Evolutionary conservation across 2,329 filamentous ascomycete genomes (phyloP).

Genomic region (Hymenoscyphus linearis): DNA sequence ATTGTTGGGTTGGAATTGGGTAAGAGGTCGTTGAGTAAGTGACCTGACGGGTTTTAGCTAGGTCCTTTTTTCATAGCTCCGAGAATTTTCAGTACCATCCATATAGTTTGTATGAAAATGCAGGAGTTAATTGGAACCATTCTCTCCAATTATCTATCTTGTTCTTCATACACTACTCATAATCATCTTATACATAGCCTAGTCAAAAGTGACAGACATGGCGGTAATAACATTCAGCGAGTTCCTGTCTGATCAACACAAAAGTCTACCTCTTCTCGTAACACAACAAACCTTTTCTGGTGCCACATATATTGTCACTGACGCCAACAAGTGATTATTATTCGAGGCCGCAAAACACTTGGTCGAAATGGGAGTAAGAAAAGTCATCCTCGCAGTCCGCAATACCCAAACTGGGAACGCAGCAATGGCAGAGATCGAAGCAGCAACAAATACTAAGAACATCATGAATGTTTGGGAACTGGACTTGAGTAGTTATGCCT

Average conservation of each 20-base stretch:
- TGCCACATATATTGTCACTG: slow-evolving; percentile 20
- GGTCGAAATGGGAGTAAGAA: slow-evolving; percentile 32
- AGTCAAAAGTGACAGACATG: background rate
- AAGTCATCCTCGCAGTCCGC: slow-evolving; percentile 39
- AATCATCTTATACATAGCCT: background rate
- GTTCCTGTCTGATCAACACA: background rate
- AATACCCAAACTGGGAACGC: slow-evolving; percentile 32
- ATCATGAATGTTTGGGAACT: slow-evolving; percentile 19
- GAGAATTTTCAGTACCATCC: background rate
- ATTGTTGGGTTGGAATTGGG: background rate
- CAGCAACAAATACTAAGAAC: slow-evolving; percentile 5
- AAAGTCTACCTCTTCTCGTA: background rate
- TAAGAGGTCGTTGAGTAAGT: background rate
- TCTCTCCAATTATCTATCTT: background rate
- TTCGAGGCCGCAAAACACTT: slow-evolving; percentile 38
- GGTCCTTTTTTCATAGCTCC: background rate
- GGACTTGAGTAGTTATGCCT: slow-evolving; percentile 17
- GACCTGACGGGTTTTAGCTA: background rate
- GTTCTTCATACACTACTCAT: background rate
- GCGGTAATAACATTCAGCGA: background rate
- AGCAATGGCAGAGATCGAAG: slow-evolving; percentile 30
- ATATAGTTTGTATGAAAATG: background rate
- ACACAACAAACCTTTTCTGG: background rate
- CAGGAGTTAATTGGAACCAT: background rate
- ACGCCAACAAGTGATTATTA: slow-evolving; percentile 40